Evolutionary conservation across 306 rosid genomes (phyloP).

Genomic region (Acacia crassicarpa): DNA sequence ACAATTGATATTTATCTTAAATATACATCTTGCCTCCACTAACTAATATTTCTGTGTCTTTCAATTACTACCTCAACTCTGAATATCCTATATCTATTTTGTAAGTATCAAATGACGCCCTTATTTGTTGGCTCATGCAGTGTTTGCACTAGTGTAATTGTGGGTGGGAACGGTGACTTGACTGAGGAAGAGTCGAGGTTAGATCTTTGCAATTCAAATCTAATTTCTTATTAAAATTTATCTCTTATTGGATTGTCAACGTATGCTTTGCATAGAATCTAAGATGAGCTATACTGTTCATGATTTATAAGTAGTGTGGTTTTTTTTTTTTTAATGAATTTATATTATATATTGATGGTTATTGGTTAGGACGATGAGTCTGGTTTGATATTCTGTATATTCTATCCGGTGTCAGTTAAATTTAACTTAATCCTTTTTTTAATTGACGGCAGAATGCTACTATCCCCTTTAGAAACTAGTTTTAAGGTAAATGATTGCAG

Average conservation of each 20-base stretch:
- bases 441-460: conserved; percentile 9
- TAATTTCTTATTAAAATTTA: background rate
- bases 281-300: background rate
- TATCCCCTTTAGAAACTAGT: conserved; percentile 3
- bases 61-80: conserved; percentile 19
- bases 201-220: conserved; percentile 32
- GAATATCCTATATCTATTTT: conserved; percentile 12
- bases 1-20: background rate
- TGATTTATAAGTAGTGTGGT: background rate
- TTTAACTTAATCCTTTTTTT: background rate
- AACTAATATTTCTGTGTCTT: background rate
- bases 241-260: background rate
- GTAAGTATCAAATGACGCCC: conserved; percentile 20
- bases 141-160: conserved; percentile 86
- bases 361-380: background rate
- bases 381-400: background rate
- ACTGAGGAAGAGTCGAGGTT: conserved; percentile 88
- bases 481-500: conserved; percentile 4
- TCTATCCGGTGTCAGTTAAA: background rate
- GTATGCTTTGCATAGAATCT: background rate
- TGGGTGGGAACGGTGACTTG: conserved; percentile 68
- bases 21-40: background rate
- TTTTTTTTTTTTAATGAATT: background rate
- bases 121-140: conserved; percentile 45
- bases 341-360: background rate